Base-by-base conservation (phyloP, 164 flowering plant species). In the Magnolia changhungtana region DNA sequence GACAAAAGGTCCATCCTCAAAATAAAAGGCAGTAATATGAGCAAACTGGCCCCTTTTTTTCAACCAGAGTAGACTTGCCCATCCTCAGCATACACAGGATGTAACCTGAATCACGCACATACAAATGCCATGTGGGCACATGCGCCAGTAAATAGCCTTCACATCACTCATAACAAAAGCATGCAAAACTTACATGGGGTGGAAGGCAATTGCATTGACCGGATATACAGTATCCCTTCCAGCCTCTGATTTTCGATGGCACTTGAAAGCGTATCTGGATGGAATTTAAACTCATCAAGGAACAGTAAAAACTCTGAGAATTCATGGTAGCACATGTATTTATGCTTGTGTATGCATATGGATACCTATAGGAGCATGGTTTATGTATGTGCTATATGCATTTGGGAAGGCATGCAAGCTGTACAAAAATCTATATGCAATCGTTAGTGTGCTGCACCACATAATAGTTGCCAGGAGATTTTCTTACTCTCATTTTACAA, bases 181-280 rank as follows among this genome's bases (percentile, higher is more conserved):
- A 65, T 20, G 11, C 29, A 65, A 65, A 20, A 82, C 96, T 91
- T 83, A 94, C 98, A 96, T 87, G 5, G 98, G 98, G 78, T 96
- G 99, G 85, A 92, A 96, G 10, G 98, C 96, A 82, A 90, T 92
- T 16, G 98, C 89, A 80, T 94, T 94, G 51, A 94, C 98, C 74
- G 97, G 95, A 83, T 91, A 96, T 58, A 96, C 98, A 68, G 89
- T 90, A 81, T 96, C 98, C 80, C 90, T 87, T 86, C 98, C 98
- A 71, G 93, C 97, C 81, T 94, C 98, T 49, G 97, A 90, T 81
- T 93, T 91, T 69, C 98, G 87, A 77, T 96, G 98, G 81, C 99
- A 96, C 84, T 96, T 96, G 79, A 96, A 96, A 72, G 98, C 99
- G 80, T 96, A 96, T 76, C 99, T 96, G 88, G 81, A 85, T 50